Conservation (phyloP, 2,329 filamentous ascomycete species). For the Nemania serpens region DNA sequence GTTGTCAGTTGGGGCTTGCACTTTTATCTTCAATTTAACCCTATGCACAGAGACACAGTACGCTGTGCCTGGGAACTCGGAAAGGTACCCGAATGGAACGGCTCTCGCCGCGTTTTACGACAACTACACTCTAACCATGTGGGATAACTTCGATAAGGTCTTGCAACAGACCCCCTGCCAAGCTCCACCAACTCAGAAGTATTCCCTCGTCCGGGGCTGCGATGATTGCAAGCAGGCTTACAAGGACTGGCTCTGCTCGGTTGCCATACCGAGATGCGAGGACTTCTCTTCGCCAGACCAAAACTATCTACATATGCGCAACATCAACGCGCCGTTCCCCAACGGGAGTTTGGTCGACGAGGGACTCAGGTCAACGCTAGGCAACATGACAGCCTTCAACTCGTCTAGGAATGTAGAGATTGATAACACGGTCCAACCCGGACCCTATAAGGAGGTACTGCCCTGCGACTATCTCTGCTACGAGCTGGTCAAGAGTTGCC, state of each 20-base stretch:
- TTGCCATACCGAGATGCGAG: slow-evolving; percentile 89
- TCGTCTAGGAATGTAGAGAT: slow-evolving; percentile 73
- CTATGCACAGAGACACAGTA: slow-evolving; percentile 92
- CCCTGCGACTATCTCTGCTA: slow-evolving; percentile 91
- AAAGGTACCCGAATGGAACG: slow-evolving; percentile 62
- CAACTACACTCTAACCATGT: slow-evolving; percentile 69
- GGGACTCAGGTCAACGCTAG: slow-evolving; percentile 35
- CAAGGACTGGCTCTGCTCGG: slow-evolving; percentile 93
- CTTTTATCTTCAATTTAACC: slow-evolving; percentile 81
- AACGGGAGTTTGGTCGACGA: slow-evolving; percentile 64
- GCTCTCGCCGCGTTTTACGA: slow-evolving; percentile 78
- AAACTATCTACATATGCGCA: slow-evolving; percentile 67
- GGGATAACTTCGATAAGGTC: slow-evolving; percentile 78
- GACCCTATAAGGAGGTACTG: slow-evolving; percentile 91
- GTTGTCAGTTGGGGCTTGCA: slow-evolving; percentile 57
- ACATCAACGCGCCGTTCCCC: slow-evolving; percentile 71
- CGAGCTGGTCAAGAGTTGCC: slow-evolving; percentile 82
- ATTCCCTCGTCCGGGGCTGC: slow-evolving; percentile 81
- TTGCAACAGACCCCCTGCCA: slow-evolving; percentile 87
- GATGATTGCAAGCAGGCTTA: slow-evolving; percentile 78
- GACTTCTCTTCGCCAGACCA: slow-evolving; percentile 67
- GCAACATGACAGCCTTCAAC: slow-evolving; percentile 49
- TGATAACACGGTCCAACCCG: slow-evolving; percentile 72
- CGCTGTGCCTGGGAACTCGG: slow-evolving; percentile 81
- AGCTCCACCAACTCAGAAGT: slow-evolving; percentile 71